These are phyloP conservation scores for Gonium pectorale DNA, from an alignment of 139 green algal genomes.

Conservation along the genomic window DNA sequence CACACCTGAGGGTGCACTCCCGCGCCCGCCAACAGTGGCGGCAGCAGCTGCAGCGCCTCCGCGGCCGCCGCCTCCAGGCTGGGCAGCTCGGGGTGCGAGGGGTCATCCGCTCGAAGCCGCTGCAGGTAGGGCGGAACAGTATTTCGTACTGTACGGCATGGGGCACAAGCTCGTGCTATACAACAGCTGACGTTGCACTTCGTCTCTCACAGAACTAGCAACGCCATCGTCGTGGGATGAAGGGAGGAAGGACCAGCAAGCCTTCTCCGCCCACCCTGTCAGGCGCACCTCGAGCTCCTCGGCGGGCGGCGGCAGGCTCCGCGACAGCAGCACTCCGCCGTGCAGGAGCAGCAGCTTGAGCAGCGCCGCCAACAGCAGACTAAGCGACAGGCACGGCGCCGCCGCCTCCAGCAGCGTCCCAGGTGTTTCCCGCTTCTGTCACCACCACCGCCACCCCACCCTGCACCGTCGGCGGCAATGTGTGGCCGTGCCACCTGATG, in stretches of 20 bases:
- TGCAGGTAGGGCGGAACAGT: not conserved
- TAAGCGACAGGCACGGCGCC: slow-evolving; percentile 13
- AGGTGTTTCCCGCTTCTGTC: no score
- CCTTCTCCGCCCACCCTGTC: not conserved
- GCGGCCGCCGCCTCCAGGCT: slow-evolving; percentile 4
- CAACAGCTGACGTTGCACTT: no score
- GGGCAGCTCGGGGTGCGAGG: slow-evolving; percentile 24
- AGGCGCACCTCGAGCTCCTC: slow-evolving; percentile 22
- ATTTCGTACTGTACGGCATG: no score
- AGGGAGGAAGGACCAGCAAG: no score
- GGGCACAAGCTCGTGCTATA: no score
- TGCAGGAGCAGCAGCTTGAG: slow-evolving; percentile 48
- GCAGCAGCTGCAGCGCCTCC: slow-evolving; percentile 27
- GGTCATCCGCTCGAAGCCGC: not conserved
- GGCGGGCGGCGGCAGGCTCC: slow-evolving; percentile 24
- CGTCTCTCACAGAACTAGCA: no score
- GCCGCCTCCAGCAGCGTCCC: slow-evolving; percentile 11
- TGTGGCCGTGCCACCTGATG: no score
- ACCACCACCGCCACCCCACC: no score
- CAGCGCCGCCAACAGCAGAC: slow-evolving; percentile 23
- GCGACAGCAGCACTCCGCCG: slow-evolving; percentile 37
- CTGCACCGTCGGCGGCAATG: no score
- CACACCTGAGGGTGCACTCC: slow-evolving; percentile 12
- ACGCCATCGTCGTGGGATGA: no score
- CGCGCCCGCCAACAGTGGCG: slow-evolving; percentile 17